These are phyloP conservation scores for Lentinula guzmanii DNA, from an alignment of 768 basidiomycete genomes.

Conservation along the genomic window DNA sequence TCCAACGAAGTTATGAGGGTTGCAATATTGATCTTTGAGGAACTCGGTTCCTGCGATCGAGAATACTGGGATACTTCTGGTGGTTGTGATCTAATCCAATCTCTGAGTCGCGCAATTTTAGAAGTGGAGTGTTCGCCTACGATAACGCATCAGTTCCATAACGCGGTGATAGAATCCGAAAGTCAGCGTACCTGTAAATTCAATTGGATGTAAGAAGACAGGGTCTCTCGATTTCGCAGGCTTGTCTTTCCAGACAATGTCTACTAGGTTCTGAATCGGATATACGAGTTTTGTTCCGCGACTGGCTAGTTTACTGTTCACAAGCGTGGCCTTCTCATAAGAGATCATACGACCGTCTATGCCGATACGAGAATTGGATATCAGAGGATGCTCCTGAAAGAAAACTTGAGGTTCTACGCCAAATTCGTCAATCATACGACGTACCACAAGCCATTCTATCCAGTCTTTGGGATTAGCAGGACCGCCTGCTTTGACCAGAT, in stretches of 20 bases:
- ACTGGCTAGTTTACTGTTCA: conserved; percentile 49
- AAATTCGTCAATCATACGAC: conserved; percentile 15
- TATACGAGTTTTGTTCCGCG: conserved; percentile 66
- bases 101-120: conserved; percentile 67
- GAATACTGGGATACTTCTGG: conserved; percentile 58
- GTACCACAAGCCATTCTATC: conserved; percentile 72
- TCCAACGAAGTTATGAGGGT: conserved; percentile 67
- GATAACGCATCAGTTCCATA: conserved; percentile 2
- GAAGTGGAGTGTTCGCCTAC: conserved; percentile 52
- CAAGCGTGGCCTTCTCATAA: conserved; percentile 57
- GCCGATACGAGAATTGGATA: conserved; percentile 45
- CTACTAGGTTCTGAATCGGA: conserved; percentile 79
- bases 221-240: conserved; percentile 61
- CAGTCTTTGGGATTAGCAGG: conserved; percentile 58
- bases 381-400: conserved; percentile 15
- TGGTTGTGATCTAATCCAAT: conserved; percentile 62
- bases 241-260: conserved; percentile 76
- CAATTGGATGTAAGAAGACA: conserved; percentile 62
- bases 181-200: conserved; percentile 51
- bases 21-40: conserved; percentile 58
- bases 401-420: conserved; percentile 12
- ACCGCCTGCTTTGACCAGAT: conserved; percentile 51
- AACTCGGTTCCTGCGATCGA: conserved; percentile 48
- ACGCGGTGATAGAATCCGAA: neutral
- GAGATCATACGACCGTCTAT: conserved; percentile 83